Percentiles rank a stretch among this genome's conserved stretches.
Conservation (phyloP, 164 flowering plant species). For the Nymphaea colorata region DNA sequence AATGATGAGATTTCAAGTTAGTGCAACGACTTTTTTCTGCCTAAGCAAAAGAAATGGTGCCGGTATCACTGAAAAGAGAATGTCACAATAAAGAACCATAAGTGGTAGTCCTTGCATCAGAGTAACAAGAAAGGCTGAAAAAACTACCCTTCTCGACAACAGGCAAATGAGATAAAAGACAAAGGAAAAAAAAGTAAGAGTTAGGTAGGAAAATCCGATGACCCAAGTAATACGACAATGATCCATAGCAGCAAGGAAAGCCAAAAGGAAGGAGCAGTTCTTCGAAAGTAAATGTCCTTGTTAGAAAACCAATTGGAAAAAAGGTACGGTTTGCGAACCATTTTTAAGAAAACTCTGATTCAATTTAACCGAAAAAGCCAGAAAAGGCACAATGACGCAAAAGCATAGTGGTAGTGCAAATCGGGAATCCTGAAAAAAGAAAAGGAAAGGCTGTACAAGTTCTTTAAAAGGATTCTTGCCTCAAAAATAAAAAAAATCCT, state of each 20-base stretch:
- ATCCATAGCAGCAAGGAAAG: neutral
- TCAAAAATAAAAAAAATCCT: no score
- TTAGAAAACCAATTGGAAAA: neutral
- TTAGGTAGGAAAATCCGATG: neutral
- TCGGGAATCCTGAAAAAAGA: no score
- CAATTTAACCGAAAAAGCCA: no score
- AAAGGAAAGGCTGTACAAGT: no score
- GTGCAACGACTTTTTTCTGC: neutral
- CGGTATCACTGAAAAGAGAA: neutral
- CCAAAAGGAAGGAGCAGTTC: neutral
- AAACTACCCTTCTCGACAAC: neutral
- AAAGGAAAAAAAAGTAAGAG: neutral
- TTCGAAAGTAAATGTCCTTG: neutral
- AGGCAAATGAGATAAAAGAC: neutral
- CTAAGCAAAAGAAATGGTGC: neutral
- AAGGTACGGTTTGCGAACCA: no score
- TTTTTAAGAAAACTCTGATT: no score
- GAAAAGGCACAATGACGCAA: no score
- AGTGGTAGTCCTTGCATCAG: neutral
- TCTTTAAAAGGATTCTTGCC: no score
- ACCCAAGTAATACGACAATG: neutral
- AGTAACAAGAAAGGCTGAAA: neutral
- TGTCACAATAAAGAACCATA: neutral
- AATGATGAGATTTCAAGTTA: neutral
- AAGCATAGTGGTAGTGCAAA: no score